These are phyloP conservation scores for Xylaria scruposa DNA, from an alignment of 495 filamentous ascomycete genomes.

Conservation along the genomic window DNA sequence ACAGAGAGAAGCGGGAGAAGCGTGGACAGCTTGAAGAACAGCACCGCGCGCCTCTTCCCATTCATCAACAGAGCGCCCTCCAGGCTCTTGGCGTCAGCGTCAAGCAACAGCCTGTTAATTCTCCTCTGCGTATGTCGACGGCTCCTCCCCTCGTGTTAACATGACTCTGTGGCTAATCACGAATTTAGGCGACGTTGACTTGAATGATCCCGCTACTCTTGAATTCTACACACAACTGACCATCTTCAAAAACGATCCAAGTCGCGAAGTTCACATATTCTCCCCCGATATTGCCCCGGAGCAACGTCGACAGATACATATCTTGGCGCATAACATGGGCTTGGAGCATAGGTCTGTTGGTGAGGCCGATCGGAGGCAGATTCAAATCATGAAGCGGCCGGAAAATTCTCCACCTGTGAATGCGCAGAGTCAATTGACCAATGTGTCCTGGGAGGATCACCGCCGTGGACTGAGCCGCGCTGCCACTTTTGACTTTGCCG, in stretches of 20 bases:
- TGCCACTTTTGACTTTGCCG: conserved; percentile 97
- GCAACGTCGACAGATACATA: conserved; percentile 89
- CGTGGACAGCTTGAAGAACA: conserved; percentile 97
- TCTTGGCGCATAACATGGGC: conserved; percentile 92
- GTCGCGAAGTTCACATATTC: conserved; percentile 82
- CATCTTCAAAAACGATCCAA: conserved; percentile 81
- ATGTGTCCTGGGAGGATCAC: conserved; percentile 73
- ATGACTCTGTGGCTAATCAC: conserved; percentile 36
- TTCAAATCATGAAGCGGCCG: conserved; percentile 77
- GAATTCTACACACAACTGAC: conserved; percentile 87
- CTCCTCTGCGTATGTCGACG: conserved; percentile 44
- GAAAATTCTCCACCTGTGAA: conserved; percentile 69
- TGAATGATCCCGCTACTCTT: conserved; percentile 89
- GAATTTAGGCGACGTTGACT: conserved; percentile 70
- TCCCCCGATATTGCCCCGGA: conserved; percentile 77
- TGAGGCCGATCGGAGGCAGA: conserved; percentile 81
- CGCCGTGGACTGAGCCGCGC: conserved; percentile 87
- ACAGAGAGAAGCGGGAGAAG: conserved; percentile 95
- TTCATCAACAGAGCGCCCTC: conserved; percentile 85
- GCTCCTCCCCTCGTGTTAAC: background rate
- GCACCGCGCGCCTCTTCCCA: conserved; percentile 69
- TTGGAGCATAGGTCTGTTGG: conserved; percentile 89
- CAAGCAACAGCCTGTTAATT: conserved; percentile 42
- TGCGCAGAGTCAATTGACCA: conserved; percentile 65
- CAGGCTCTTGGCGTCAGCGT: conserved; percentile 76